These are phyloP conservation scores for Nepenthes gracilis DNA, from an alignment of 148 eudicot genomes.

Conservation along the genomic window DNA sequence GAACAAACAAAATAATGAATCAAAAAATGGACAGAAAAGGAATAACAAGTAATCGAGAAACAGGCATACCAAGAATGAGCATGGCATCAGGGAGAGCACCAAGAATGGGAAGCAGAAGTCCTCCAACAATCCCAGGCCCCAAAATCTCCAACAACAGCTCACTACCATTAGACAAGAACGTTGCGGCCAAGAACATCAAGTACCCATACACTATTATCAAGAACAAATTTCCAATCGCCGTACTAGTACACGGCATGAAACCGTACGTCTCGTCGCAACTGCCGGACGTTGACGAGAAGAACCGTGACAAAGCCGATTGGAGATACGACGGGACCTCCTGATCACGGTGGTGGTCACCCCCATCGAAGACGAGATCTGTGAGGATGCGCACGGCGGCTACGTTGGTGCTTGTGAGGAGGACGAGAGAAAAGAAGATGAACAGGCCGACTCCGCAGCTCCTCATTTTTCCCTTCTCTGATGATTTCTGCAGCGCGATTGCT, in stretches of 20 bases:
- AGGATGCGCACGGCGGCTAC: background rate
- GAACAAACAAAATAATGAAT: background rate
- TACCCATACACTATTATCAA: constrained; percentile 44
- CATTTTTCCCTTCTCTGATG: background rate
- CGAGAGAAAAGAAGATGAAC: background rate
- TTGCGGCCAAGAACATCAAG: constrained; percentile 45
- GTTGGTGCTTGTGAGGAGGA: background rate
- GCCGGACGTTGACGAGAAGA: constrained; percentile 6
- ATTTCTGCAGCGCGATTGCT: no score
- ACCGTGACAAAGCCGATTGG: background rate
- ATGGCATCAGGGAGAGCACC: constrained; percentile 43
- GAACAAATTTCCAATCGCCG: constrained; percentile 37
- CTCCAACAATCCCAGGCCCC: constrained; percentile 40
- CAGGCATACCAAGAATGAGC: constrained; percentile 29
- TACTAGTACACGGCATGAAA: constrained; percentile 47
- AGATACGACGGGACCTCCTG: background rate
- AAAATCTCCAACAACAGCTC: constrained; percentile 39
- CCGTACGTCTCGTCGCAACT: constrained; percentile 48
- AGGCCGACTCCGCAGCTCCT: background rate
- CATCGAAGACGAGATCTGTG: background rate
- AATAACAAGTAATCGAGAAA: background rate
- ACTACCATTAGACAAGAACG: constrained; percentile 36
- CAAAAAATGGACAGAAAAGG: background rate
- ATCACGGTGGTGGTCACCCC: background rate
- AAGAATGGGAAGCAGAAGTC: constrained; percentile 31